Base-by-base conservation (phyloP, 495 filamentous ascomycete genomes). In the Neurospora sp. region DNA sequence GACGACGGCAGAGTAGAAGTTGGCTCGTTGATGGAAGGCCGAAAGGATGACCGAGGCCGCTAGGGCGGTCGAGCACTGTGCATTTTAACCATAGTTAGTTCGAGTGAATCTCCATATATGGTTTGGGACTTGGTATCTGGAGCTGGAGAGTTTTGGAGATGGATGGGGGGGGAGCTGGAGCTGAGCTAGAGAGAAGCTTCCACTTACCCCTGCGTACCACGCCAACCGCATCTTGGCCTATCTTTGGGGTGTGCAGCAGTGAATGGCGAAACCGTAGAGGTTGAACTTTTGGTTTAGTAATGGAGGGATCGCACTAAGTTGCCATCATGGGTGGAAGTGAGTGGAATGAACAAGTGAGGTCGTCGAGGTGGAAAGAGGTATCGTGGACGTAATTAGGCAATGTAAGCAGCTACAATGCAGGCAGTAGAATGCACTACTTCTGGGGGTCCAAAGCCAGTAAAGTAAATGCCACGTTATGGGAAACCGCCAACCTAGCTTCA, bases 1-100 rank as follows among this genome's bases (percentile, higher is more conserved):
- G 40, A 99, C 96, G 80, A 93, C 94, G 70, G 95, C 94, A 17
- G 95, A 92, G 81, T 99, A 99, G 88, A 98, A 98, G 79, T 99
- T 99, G 70, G 96, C 88, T 75, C 96, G 89, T 82, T 98, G 92
- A 79, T 96, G 93, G 81, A 98, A 93, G 61, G 96, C 96, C 77
- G 93, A 94, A 69, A 96, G 82, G 72, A 98, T 85, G 45, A 96
- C 94, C 75, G 89, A 90, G 48, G 89, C 90, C 77, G 94, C 94
- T 78, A 95, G 88, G 82, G 88, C 88, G 78, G 90, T 87, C 42
- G 93, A 96, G 79, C 86, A 86, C 92, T 93, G 70, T 35, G 39
- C 1, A 72, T n/a, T 53, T 6, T 9, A 35, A 48, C 48, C 41
- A 48, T 44, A n/a, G 68, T 78, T 74, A 77, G 76, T 73, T 68